Base-by-base conservation (phyloP, 1,284 basidiomycete genomes). In the Porogramme epimiltina region DNA sequence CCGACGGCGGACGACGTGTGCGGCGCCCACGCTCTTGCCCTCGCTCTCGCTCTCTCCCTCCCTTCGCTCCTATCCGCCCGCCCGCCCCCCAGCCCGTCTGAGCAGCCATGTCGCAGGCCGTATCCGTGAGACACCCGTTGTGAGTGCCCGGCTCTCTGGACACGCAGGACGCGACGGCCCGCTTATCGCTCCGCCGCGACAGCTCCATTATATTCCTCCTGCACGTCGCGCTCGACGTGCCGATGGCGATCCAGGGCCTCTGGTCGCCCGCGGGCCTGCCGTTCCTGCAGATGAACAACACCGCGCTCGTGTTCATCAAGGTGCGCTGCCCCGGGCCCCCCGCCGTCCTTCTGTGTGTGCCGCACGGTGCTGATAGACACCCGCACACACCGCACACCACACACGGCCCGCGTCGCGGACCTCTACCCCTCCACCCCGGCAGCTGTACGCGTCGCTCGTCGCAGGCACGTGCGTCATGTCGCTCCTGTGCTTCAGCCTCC, bases 211-310 rank as follows among this genome's bases (percentile, higher is more conserved):
- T 59, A 34, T 59, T 59, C 55, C 74, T 93, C 36, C 69, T 92
- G 28, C 91, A 93, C 64, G 80, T 91, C 56, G 87, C 84, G 10
- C 72, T 91, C 43, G 91, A 93, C 66, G 77, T 81, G 4, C 90
- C 90, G 0, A 65, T 93, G 22, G 87, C 85, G 2, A 69, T 92
- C 33, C 85, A 91, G 65, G 89, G 87, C 3, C 71, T 91, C 33
- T 82, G 81, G 73, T 77, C 82, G 2, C 85, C 89, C 1, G 61
- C 70, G 11, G 73, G 66, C 5, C 69, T 93, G 11, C 88, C 87
- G 0, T 91, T 93, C 66, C 64, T 91, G 45, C 82, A 91, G 65
- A 74, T 92, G 56, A 91, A 84, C 59, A 93, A 93, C 70, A 93
- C 91, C 3, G 80, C 87, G 1, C 51, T 90, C 13, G 82, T 91